These are phyloP conservation scores for Cynanchum wilfordii DNA, from an alignment of 257 asterid genomes.

Conservation along the genomic window DNA sequence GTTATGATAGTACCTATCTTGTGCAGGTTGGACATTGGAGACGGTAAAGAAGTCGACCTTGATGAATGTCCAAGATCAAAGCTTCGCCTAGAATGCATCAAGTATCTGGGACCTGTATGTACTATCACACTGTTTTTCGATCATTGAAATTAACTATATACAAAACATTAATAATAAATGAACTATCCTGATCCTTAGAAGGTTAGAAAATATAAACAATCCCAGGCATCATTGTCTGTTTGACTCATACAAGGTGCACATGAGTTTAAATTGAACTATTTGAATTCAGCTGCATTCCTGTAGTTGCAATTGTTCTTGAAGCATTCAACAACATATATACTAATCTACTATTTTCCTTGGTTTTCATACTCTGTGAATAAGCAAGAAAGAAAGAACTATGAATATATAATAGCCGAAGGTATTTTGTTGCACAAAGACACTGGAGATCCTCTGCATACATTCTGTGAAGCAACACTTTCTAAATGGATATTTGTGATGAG, in stretches of 20 bases:
- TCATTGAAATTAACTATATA: not conserved
- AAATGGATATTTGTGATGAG: constrained; percentile 38
- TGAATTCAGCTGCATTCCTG: not conserved
- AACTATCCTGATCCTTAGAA: not conserved
- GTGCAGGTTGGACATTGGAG: constrained; percentile 35
- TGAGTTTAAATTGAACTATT: not conserved
- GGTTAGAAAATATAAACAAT: not conserved
- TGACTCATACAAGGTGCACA: not conserved
- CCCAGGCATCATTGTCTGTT: not conserved
- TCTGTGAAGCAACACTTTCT: constrained; percentile 1
- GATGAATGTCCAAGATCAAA: constrained; percentile 24
- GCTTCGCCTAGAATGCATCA: constrained; percentile 26
- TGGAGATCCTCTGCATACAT: constrained; percentile 21
- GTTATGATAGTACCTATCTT: not conserved
- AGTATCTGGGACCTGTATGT: constrained; percentile 30
- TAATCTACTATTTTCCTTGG: not conserved
- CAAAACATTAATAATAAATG: not conserved
- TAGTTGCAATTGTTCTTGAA: not conserved
- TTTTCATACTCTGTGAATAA: constrained; percentile 1
- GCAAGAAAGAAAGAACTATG: constrained; percentile 30
- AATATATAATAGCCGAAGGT: constrained; percentile 24
- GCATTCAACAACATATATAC: not conserved
- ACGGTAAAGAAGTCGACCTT: constrained; percentile 24
- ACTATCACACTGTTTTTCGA: not conserved
- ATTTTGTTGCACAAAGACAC: constrained; percentile 21